phyloP scores from a whole-genome alignment of 2,329 filamentous ascomycete species.

The Sarocladium strictum region DNA sequence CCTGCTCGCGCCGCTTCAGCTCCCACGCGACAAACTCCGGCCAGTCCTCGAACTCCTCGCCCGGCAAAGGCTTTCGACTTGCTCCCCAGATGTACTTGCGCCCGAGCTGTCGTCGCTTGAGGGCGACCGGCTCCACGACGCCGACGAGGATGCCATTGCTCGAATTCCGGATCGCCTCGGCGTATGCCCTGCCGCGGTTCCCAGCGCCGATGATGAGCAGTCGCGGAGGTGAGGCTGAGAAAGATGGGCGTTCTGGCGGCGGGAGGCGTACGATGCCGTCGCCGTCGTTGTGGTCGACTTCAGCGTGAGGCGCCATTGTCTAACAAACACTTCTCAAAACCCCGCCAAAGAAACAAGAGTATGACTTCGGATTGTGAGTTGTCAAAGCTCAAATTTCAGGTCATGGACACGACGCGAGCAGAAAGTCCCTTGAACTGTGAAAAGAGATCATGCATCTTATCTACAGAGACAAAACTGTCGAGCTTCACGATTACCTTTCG shows the following conservation, averaged over 20 bases:
- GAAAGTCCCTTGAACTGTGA: too few relatives aligned
- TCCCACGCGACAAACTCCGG: slow-evolving; percentile 69
- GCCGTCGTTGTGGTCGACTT: not conserved
- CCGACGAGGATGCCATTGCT: slow-evolving; percentile 66
- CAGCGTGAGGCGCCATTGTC: slow-evolving; percentile 1
- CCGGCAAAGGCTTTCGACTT: slow-evolving; percentile 40
- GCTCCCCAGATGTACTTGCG: slow-evolving; percentile 63
- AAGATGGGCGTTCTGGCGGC: not conserved
- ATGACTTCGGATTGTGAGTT: too few relatives aligned
- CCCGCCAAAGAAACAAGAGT: too few relatives aligned
- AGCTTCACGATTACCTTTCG: too few relatives aligned
- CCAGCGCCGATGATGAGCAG: slow-evolving; percentile 80
- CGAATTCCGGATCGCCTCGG: slow-evolving; percentile 57
- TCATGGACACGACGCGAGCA: too few relatives aligned
- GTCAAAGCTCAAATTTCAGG: too few relatives aligned
- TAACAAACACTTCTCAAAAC: too few relatives aligned
- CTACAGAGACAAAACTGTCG: too few relatives aligned
- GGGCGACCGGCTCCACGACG: slow-evolving; percentile 74
- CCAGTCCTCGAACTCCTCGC: slow-evolving; percentile 71
- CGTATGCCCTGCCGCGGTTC: slow-evolving; percentile 73
- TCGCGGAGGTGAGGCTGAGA: slow-evolving; percentile 42
- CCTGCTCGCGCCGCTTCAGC: slow-evolving; percentile 48
- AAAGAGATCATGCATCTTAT: too few relatives aligned
- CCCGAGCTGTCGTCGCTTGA: slow-evolving; percentile 69
- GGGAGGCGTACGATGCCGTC: not conserved